Evolutionary conservation across 1,284 basidiomycete species (phyloP).

Genomic region (Ganoderma leucocontextum): DNA sequence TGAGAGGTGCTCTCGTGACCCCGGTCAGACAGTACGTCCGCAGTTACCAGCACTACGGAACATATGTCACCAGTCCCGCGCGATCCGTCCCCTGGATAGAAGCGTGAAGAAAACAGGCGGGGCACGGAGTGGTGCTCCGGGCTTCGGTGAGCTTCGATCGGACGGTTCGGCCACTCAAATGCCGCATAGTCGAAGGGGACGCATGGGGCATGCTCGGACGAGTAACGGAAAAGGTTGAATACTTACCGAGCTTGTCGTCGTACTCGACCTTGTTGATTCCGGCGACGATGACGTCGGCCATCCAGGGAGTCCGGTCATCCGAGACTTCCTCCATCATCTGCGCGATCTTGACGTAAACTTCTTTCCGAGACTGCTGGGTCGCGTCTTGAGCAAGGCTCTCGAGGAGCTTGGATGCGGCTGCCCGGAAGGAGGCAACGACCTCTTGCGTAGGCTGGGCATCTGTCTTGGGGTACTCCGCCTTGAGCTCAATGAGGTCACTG

Average conservation of each 20-base stretch:
- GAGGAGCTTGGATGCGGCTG: conserved; percentile 67
- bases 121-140: not conserved
- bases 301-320: conserved; percentile 67
- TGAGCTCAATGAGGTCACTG: conserved; percentile 48
- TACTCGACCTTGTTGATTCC: conserved; percentile 67
- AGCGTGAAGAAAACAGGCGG: not conserved
- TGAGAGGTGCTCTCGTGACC: not conserved
- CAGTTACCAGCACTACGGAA: not conserved
- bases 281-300: conserved; percentile 77
- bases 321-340: conserved; percentile 71
- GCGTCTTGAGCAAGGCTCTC: conserved; percentile 72
- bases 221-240: not conserved
- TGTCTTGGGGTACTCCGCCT: conserved; percentile 57
- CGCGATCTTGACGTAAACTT: conserved; percentile 70
- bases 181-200: not conserved
- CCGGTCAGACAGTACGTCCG: not conserved
- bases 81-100: not conserved
- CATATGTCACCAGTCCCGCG: not conserved
- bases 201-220: not conserved
- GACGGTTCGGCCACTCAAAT: not conserved
- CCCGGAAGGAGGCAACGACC: conserved; percentile 69
- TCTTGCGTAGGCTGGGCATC: conserved; percentile 60
- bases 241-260: conserved; percentile 72
- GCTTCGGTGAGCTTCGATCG: too few species aligned
- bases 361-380: conserved; percentile 60